phyloP scores from a whole-genome alignment of 768 basidiomycete genomes.

The Phaffia australis region DNA sequence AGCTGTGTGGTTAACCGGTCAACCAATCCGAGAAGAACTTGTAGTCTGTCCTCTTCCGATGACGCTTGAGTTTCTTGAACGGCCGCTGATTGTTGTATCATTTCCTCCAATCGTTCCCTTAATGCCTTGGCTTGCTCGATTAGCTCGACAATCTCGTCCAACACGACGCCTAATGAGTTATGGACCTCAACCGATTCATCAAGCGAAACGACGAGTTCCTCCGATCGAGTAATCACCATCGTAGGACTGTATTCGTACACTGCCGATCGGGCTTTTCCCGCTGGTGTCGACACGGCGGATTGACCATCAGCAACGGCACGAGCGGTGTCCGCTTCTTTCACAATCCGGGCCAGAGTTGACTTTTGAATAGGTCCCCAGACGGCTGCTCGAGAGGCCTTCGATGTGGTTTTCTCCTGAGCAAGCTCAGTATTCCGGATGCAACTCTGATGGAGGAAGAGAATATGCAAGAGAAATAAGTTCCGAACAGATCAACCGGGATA shows the following conservation, averaged over 20 bases:
- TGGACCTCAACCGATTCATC: constrained; percentile 18
- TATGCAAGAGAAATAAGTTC: not conserved
- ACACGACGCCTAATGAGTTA: constrained; percentile 15
- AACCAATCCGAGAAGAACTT: constrained; percentile 59
- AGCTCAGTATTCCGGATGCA: constrained; percentile 92
- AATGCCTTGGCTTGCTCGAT: constrained; percentile 41
- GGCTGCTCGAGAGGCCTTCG: constrained; percentile 49
- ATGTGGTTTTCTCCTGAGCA: constrained; percentile 40
- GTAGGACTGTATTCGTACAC: constrained; percentile 37
- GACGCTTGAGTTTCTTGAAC: constrained; percentile 26
- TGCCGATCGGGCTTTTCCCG: constrained; percentile 29
- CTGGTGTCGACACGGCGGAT: constrained; percentile 31
- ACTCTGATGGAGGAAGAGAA: constrained; percentile 34
- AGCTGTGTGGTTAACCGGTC: constrained; percentile 57
- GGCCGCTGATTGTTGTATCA: constrained; percentile 36
- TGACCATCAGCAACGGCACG: constrained; percentile 33
- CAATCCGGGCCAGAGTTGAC: constrained; percentile 35
- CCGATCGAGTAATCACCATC: constrained; percentile 30
- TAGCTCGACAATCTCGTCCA: constrained; percentile 29
- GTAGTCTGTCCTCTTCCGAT: constrained; percentile 38
- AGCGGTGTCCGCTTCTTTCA: constrained; percentile 37
- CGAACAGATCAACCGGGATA: not conserved
- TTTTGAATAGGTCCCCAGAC: constrained; percentile 41
- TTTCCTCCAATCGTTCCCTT: constrained; percentile 46
- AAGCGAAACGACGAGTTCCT: constrained; percentile 29